phyloP scores from a whole-genome alignment of 1,139 yeast genomes.

The Yamadazyma taylorii region DNA sequence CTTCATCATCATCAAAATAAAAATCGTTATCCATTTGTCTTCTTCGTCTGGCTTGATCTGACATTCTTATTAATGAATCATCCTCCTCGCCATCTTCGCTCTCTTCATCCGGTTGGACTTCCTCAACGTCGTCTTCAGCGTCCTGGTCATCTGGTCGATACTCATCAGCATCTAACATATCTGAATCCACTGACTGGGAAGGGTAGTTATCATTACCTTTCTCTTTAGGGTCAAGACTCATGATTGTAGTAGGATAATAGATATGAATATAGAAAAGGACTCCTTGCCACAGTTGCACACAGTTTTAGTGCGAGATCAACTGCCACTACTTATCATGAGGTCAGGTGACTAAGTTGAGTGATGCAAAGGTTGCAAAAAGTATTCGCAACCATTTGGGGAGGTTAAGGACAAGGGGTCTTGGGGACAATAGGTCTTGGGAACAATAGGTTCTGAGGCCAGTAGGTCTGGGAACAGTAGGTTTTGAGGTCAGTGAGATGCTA shows the following conservation, averaged over 20 bases:
- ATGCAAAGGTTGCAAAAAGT: no score
- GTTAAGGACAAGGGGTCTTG: no score
- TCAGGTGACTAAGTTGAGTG: no score
- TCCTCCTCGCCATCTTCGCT: slow-evolving; percentile 23
- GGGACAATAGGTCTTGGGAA: no score
- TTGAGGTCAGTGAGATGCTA: no score
- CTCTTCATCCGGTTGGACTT: slow-evolving; percentile 11
- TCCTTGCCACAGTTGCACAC: slow-evolving; percentile 1
- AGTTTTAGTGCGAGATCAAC: no score
- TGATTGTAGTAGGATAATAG: not conserved
- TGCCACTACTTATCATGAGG: no score
- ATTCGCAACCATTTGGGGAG: no score
- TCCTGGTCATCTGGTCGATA: slow-evolving; percentile 8
- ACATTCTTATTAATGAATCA: slow-evolving; percentile 22
- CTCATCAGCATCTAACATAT: slow-evolving; percentile 15
- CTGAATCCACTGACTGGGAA: slow-evolving; percentile 10
- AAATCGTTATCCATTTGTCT: slow-evolving; percentile 1
- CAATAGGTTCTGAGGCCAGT: no score
- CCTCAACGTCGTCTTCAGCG: no score
- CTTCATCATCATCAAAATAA: slow-evolving; percentile 9
- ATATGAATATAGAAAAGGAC: not conserved
- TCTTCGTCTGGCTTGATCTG: slow-evolving; percentile 23
- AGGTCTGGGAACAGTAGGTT: no score
- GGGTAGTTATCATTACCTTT: slow-evolving; percentile 1
- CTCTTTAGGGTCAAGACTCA: slow-evolving; percentile 1